Evolutionary conservation across 2,329 filamentous ascomycete species (phyloP), one percentile per base, ranked within the genome.

Genomic region (Clarireedia paspali): DNA sequence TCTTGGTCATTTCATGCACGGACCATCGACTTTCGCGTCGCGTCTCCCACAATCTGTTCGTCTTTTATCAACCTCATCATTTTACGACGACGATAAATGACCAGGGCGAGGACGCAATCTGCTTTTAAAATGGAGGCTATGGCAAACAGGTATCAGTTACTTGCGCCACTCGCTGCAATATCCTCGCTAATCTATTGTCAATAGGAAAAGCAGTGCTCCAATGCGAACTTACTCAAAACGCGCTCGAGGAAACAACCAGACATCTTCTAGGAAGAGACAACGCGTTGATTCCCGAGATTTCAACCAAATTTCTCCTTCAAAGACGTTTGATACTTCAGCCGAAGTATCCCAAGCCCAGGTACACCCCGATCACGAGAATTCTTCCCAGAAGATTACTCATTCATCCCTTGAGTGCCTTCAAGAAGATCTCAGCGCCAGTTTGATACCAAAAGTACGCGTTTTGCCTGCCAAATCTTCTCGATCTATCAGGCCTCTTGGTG

Each of bases 201-300:
- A 42, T 40, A 55, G 53, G 12, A 55, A 42, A 55, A 42, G 10
- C 14, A 44, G 34, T 23, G 36, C 53, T 50, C 27, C 53, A 6
- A 44, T 50, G 46, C 24, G 50, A 27, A 57, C 55, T 55, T 57
- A 57, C 38, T 57, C 55, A 6, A 57, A 57, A 55, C 50, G 46
- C 12, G 39, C 36, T 24, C 20, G 45, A 48, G 50, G 50, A 36
- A 53, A 24, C 23, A 58, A 46, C 42, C 27, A 57, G 27, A 39
- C 17, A 20, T 44, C 47, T 47, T 30, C 50, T 3, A 58, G 14
- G n/a, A 58, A 56, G 38, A 50, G 57, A 48, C 53, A 54, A 61
- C 58, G 57, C 23, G 23, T 59, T 49, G 58, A 62, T 47, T 47
- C 58, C 42, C n/a, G 38, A 23, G 36, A 51, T 26, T 40, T 55